phyloP scores from a whole-genome alignment of 1,139 yeast genomes.

The Yamadazyma oceani region DNA sequence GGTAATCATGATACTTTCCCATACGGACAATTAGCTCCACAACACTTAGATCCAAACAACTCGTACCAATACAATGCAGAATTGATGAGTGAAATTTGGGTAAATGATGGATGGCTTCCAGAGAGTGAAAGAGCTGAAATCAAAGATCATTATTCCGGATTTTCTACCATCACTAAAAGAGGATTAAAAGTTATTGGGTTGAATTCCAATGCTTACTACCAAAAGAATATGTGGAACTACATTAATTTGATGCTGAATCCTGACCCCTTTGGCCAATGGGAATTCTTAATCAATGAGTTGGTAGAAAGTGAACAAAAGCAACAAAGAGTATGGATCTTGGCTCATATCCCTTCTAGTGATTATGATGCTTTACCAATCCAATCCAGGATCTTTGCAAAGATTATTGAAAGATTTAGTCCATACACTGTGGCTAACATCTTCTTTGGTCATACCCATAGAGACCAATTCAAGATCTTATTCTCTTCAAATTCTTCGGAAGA shows the following conservation, averaged over 20 bases:
- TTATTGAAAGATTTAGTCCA: conserved; percentile 67
- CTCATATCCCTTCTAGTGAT: conserved; percentile 64
- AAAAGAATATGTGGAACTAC: conserved; percentile 62
- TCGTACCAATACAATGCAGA: conserved; percentile 61
- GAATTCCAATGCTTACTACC: conserved; percentile 67
- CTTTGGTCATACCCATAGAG: conserved; percentile 73
- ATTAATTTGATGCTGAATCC: conserved; percentile 52
- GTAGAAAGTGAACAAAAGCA: conserved; percentile 54
- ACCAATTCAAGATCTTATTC: conserved; percentile 64
- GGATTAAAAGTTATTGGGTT: conserved; percentile 64
- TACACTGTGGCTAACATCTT: conserved; percentile 66
- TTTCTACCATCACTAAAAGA: conserved; percentile 52
- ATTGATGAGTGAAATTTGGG: conserved; percentile 61
- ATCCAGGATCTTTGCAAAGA: conserved; percentile 53
- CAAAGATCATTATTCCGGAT: conserved; percentile 57
- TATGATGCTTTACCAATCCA: conserved; percentile 63
- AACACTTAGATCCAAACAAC: conserved; percentile 34
- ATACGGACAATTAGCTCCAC: conserved; percentile 69
- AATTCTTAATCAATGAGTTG: conserved; percentile 60
- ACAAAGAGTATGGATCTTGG: conserved; percentile 69
- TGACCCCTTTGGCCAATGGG: conserved; percentile 64
- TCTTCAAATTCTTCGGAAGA: conserved; percentile 35
- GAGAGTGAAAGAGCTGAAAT: conserved; percentile 21
- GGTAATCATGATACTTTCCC: conserved; percentile 79
- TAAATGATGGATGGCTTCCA: conserved; percentile 38